phyloP scores from a whole-genome alignment of 2,329 filamentous ascomycete genomes.

The Cladosporium velox region DNA sequence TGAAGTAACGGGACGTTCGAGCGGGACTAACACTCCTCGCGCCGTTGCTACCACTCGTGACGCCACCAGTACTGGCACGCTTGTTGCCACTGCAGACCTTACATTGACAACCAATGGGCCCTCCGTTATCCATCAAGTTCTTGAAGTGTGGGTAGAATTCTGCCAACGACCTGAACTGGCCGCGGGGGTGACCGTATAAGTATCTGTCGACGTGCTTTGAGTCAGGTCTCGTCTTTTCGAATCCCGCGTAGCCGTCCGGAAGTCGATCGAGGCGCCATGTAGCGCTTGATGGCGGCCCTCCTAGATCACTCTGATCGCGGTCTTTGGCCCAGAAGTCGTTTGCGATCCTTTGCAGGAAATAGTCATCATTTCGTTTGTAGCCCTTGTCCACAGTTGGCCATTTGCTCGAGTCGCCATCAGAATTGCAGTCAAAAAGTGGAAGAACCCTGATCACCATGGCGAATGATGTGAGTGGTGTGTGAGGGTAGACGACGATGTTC shows the following conservation, averaged over 20 bases:
- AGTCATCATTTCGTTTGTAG: slow-evolving; percentile 30
- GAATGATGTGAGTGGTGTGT: not conserved
- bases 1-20: slow-evolving; percentile 6
- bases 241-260: slow-evolving; percentile 57
- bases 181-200: slow-evolving; percentile 58
- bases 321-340: slow-evolving; percentile 33
- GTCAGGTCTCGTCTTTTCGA: slow-evolving; percentile 49
- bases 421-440: not conserved
- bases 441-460: slow-evolving; percentile 7
- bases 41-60: slow-evolving; percentile 7
- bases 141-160: slow-evolving; percentile 61
- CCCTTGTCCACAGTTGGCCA: slow-evolving; percentile 27
- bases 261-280: slow-evolving; percentile 55
- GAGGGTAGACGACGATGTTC: not conserved
- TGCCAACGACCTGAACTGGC: slow-evolving; percentile 56
- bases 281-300: slow-evolving; percentile 19
- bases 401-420: slow-evolving; percentile 29
- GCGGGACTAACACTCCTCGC: slow-evolving; percentile 4
- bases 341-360: slow-evolving; percentile 32
- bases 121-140: slow-evolving; percentile 53
- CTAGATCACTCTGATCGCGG: not conserved
- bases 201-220: slow-evolving; percentile 53
- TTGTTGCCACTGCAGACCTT: slow-evolving; percentile 45
- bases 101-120: slow-evolving; percentile 51
- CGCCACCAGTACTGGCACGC: slow-evolving; percentile 6